These are phyloP conservation scores for Xerocomus nothofagi DNA, from an alignment of 1,284 basidiomycete species.

Conservation along the genomic window DNA sequence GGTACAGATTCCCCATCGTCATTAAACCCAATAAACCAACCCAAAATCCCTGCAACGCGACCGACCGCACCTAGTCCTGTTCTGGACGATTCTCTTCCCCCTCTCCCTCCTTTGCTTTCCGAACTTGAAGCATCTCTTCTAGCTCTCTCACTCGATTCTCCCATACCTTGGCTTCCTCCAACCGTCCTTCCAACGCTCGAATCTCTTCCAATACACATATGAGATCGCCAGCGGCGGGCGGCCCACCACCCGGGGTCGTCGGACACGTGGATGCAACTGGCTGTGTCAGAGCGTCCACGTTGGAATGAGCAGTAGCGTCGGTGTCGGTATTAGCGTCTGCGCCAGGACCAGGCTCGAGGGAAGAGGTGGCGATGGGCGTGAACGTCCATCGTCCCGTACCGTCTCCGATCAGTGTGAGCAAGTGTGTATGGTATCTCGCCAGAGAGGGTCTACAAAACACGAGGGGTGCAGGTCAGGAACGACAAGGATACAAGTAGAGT, in stretches of 20 bases:
- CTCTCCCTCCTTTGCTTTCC: neutral
- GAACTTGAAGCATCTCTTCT: constrained; percentile 25
- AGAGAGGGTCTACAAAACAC: constrained; percentile 63
- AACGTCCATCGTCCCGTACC: constrained; percentile 70
- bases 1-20: too few relatives aligned
- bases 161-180: constrained; percentile 70
- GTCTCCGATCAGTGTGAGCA: constrained; percentile 74
- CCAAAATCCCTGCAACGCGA: too few relatives aligned
- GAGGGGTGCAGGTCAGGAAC: neutral
- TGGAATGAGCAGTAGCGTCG: accelerated
- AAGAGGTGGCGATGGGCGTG: constrained; percentile 30
- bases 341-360: neutral
- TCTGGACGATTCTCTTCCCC: too few relatives aligned
- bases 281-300: constrained; percentile 34
- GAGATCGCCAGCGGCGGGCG: constrained; percentile 35
- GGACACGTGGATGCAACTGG: constrained; percentile 39
- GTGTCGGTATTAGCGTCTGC: neutral
- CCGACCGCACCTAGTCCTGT: too few relatives aligned
- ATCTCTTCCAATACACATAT: constrained; percentile 54
- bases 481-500: neutral
- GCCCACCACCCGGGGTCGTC: constrained; percentile 64
- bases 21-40: too few relatives aligned
- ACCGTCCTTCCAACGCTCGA: constrained; percentile 57
- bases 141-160: constrained; percentile 40
- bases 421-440: constrained; percentile 80